Percentiles rank a stretch among this genome's conserved stretches.
Conservation (phyloP, 768 basidiomycete genomes). For the Mycena chlorophos region DNA sequence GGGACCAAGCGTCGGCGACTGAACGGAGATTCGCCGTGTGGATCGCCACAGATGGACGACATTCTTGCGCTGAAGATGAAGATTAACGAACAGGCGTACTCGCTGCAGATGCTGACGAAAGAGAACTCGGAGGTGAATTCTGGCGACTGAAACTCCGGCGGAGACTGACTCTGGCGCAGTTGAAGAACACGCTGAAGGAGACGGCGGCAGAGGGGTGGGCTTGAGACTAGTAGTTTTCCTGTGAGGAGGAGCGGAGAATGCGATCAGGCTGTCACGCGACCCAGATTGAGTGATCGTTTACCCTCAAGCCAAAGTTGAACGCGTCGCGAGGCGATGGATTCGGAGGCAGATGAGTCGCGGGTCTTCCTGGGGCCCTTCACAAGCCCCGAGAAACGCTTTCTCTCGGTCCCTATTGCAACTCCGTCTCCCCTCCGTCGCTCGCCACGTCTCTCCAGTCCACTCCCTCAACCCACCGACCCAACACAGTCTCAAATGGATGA, state of each 20-base stretch:
- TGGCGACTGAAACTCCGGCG: conserved; percentile 6
- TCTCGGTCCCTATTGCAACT: conserved; percentile 27
- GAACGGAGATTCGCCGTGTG: neutral
- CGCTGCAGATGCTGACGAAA: conserved; percentile 42
- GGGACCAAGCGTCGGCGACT: conserved; percentile 31
- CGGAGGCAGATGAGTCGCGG: neutral
- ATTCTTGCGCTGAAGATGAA: conserved; percentile 49
- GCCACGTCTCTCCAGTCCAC: conserved; percentile 47
- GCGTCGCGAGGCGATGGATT: conserved; percentile 12
- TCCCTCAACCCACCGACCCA: conserved; percentile 26
- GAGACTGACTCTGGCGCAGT: conserved; percentile 21
- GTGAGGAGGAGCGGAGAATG: too few relatives aligned
- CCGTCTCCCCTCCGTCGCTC: conserved; percentile 46
- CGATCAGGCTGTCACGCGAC: neutral
- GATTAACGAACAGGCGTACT: conserved; percentile 49
- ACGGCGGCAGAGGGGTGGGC: too few relatives aligned
- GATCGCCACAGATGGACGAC: conserved; percentile 23
- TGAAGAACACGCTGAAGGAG: conserved; percentile 29
- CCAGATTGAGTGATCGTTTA: too few relatives aligned
- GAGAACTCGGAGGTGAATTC: conserved; percentile 49
- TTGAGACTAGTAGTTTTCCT: neutral
- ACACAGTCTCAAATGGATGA: conserved; percentile 24
- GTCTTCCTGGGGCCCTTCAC: conserved; percentile 52
- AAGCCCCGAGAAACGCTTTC: conserved; percentile 53
- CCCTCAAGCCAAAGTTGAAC: neutral